Base-by-base conservation (phyloP, 176 grass and related monocot genomes). In the Miscanthus lutarioriparius region DNA sequence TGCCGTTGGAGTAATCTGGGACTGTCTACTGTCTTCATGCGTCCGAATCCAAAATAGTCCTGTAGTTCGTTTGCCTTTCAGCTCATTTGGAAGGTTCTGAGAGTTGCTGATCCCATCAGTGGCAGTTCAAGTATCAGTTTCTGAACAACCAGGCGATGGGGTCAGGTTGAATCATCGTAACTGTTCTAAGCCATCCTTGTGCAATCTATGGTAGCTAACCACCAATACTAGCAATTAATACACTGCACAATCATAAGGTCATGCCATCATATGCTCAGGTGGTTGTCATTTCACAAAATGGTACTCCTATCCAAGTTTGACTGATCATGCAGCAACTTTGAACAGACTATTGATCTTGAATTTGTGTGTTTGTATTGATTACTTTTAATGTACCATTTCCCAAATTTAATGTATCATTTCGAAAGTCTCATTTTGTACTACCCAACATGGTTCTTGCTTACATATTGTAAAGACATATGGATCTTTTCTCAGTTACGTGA, bases 91-190 rank as follows among this genome's bases (percentile, higher is more conserved):
- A 86, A 39, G n/a, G 77, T 41, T 72, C 7, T n/a, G n/a, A n/a
- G n/a, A n/a, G n/a, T n/a, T n/a, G n/a, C n/a, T n/a, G n/a, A n/a
- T n/a, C 67, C 68, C 25, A 63, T 79, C 79, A 83, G 79, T 62
- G 80, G 80, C 75, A 49, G 88, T 61, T 90, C 67, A 68, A 69
- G 80, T 49, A 90, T 90, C 88, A 28, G 80, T 67, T 37, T 90
- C 88, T 48, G 45, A 79, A 83, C 88, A 87, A 81, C 84, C 56
- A 79, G 53, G 88, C 74, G 44, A 86, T 83, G 73, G 84, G 88
- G 79, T 78, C 88, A 58, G 58, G 67, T 32, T 67, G 36, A 74
- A 69, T 75, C 27, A 58, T 25, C 17, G 33, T 19, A 20, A 39
- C 0, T 35, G 69, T 56, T 33, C 56, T 56, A 43, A 67, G 43